Base-by-base conservation (phyloP, 225 moss, liverwort and hornwort species). In the Neckera pumila region DNA sequence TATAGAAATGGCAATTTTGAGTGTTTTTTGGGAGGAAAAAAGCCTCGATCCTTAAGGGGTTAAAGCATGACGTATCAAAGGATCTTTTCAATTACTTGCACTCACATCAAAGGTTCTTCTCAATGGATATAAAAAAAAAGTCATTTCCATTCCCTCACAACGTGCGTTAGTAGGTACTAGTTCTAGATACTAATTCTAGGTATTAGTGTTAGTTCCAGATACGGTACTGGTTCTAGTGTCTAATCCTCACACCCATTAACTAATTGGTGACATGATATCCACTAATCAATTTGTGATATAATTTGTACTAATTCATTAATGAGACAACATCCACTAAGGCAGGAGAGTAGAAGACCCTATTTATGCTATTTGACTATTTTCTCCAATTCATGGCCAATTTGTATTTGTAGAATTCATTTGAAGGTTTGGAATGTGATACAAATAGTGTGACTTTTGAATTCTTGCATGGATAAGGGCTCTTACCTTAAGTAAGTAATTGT, bases 11-110 rank as follows among this genome's bases (percentile, higher is more conserved):
- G 21, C 42, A 42, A 27, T 15, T 71, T 71, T 26, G 26, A 72
- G 43, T 72, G 43, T 71, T 3, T 0, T 0, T 31, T 0, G 19
- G 1, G 0, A 73, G 0, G n/a, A n/a, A n/a, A n/a, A n/a, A n/a
- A n/a, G n/a, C n/a, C n/a, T n/a, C n/a, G n/a, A n/a, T n/a, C n/a
- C 3, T 72, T 43, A 6, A 9, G 2, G 14, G 5, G 40, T 45
- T 28, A 30, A 49, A 49, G 31, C 1, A n/a, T n/a, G n/a, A 49
- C 1, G 0, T 5, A 33, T 49, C 33, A 7, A 33, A 33, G 7
- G 4, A 20, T 49, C 12, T 49, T 75, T 17, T 75, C 4, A 49
- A 49, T 31, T 1, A 47, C 4, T 74, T 31, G 4, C 19, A 74
- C 0, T 19, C 4, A 31, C 1, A 31, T 47, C 19, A 19, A 74